Evolutionary conservation across 1,284 basidiomycete genomes (phyloP).

Genomic region (Singerocomus inundabilis): DNA sequence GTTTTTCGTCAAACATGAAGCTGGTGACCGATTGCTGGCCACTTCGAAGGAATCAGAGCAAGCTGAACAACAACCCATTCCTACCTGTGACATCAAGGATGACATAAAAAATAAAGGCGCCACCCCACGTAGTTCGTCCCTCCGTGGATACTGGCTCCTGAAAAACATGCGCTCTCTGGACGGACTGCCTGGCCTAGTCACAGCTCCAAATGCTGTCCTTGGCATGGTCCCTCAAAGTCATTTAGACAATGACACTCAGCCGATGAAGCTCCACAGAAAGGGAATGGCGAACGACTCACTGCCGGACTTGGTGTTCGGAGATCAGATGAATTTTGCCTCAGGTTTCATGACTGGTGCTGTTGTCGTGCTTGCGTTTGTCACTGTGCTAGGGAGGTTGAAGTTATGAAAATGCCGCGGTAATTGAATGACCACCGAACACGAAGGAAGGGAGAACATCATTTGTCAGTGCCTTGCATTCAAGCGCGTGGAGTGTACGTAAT

Average conservation of each 20-base stretch:
- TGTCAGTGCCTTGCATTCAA: neutral
- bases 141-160: conserved; percentile 46
- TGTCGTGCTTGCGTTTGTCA: conserved; percentile 8
- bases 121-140: conserved; percentile 31
- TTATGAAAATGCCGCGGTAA: neutral
- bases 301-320: neutral
- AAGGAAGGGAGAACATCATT: neutral
- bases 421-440: neutral
- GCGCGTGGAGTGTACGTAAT: neutral
- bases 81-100: conserved; percentile 4
- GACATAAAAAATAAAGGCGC: conserved; percentile 6
- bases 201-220: conserved; percentile 23
- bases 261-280: conserved; percentile 4
- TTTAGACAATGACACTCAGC: conserved; percentile 19
- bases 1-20: conserved; percentile 32
- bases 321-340: conserved; percentile 10
- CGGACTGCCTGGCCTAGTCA: conserved; percentile 41
- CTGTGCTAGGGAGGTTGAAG: conserved; percentile 8
- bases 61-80: neutral
- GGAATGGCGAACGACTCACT: neutral
- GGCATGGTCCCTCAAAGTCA: conserved; percentile 8
- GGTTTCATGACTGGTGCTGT: conserved; percentile 19
- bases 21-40: conserved; percentile 19
- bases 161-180: conserved; percentile 48
- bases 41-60: neutral